Percentiles rank a stretch among this genome's conserved stretches.
These are phyloP conservation scores for Irpex lacteus DNA, from an alignment of 1,284 basidiomycete genomes.

Conservation along the genomic window DNA sequence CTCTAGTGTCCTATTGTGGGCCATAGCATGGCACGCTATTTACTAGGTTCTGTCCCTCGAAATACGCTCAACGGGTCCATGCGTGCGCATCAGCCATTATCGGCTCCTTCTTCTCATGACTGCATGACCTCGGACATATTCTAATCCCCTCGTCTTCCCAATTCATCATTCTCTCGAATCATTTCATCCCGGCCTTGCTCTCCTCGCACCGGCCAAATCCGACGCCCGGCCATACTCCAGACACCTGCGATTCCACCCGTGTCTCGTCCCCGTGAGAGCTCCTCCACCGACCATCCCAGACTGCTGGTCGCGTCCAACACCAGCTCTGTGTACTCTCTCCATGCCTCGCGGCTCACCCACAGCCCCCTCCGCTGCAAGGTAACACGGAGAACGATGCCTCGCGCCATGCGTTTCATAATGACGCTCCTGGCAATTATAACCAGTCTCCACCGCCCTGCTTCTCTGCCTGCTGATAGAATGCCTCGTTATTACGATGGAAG, in stretches of 20 bases:
- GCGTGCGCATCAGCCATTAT: background rate
- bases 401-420: background rate
- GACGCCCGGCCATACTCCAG: conserved; percentile 1
- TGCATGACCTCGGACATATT: background rate
- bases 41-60: background rate
- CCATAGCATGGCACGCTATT: no score
- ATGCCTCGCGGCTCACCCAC: background rate
- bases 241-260: background rate
- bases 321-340: background rate
- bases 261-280: background rate
- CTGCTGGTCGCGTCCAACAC: background rate
- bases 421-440: background rate
- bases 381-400: background rate
- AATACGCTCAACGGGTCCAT: background rate
- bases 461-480: background rate
- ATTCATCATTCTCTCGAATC: conserved; percentile 3
- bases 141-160: background rate
- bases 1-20: no score
- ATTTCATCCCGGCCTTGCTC: background rate
- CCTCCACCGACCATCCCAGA: background rate
- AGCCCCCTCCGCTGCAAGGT: background rate
- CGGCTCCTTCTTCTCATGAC: background rate
- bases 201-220: conserved; percentile 1
- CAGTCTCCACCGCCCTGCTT: background rate
- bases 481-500: background rate